Percentiles rank a stretch among this genome's conserved stretches.
phyloP scores from a whole-genome alignment of 2,329 filamentous ascomycete species.

The Beauveria medogensis region DNA sequence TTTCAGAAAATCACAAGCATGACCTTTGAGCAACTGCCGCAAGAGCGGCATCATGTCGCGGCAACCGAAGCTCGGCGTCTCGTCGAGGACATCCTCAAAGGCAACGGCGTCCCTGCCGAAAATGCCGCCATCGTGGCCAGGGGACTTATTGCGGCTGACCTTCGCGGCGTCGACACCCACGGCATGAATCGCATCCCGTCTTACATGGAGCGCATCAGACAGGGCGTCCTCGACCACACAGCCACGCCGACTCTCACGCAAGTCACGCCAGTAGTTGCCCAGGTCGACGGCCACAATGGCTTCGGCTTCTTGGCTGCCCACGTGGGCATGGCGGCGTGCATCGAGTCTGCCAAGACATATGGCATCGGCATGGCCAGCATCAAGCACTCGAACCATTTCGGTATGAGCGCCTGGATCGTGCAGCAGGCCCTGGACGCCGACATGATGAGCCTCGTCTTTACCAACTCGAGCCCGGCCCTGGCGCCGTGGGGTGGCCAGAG shows the following conservation, averaged over 20 bases:
- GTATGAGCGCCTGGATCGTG: constrained; percentile 75
- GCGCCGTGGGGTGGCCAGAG: constrained; percentile 61
- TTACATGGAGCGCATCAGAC: constrained; percentile 65
- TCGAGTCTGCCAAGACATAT: constrained; percentile 54
- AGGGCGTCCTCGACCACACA: constrained; percentile 56
- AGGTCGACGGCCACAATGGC: constrained; percentile 59
- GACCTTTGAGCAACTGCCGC: constrained; percentile 10
- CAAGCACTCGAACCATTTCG: constrained; percentile 74
- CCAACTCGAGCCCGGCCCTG: constrained; percentile 63
- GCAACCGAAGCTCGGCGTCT: constrained; percentile 37
- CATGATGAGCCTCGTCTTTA: constrained; percentile 65
- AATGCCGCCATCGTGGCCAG: constrained; percentile 57
- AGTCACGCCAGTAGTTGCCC: constrained; percentile 63
- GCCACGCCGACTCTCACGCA: constrained; percentile 51
- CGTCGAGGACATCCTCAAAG: constrained; percentile 46
- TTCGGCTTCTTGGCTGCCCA: constrained; percentile 70
- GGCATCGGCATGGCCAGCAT: constrained; percentile 68
- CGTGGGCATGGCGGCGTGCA: constrained; percentile 56
- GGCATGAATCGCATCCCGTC: constrained; percentile 69
- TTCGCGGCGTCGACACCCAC: constrained; percentile 73
- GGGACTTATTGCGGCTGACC: constrained; percentile 65
- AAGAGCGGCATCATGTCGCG: constrained; percentile 25
- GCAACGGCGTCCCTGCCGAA: constrained; percentile 49
- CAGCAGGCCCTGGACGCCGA: constrained; percentile 66
- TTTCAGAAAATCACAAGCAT: constrained; percentile 13